Evolutionary conservation across 441 rosid species (phyloP), one percentile per base, ranked within the genome.

Genomic region (Pelargonium citronellum): DNA sequence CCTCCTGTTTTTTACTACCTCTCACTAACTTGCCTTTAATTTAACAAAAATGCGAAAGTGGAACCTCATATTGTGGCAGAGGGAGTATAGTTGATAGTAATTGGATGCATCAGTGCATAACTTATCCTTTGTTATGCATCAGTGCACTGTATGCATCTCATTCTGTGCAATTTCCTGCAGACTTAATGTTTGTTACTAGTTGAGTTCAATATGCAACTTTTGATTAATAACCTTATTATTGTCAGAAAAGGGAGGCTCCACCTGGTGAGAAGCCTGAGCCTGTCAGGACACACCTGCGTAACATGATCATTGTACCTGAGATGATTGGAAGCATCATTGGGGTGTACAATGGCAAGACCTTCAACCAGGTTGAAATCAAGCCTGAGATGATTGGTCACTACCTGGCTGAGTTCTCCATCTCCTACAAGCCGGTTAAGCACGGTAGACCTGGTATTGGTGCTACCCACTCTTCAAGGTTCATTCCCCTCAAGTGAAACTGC

Each of bases 311-410:
- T 44, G 85, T 85, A 16, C 85, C 85, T 19, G 85, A 82, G 64
- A 82, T 80, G 84, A 84, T 82, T 17, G 87, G 84, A 61, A 84
- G 84, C 82, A 71, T 91, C 51, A 82, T 89, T 39, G 96, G 98
- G 0, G 94, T 87, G 5, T 92, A 91, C 89, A 91, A 92, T 11
- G 97, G 98, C 2, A 88, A 88, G 87, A 91, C 96, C 16, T 92
- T 92, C 63, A 91, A 91, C 76, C 96, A 86, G 75, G 94, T 89
- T 62, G 96, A 90, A 69, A 90, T 92, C 82, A 90, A 90, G 86
- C 96, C 95, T 1, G 98, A 92, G 75, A 92, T 92, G 96, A 90
- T 92, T 71, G 89, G 95, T n/a, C 96, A 90, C 74, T 92, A 88
- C 81, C 72, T 90, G 20, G 97, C 96, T 7, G 96, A 92, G 81